Percentiles rank a stretch among this genome's conserved stretches.
These are phyloP conservation scores for Phytopythium aichiense DNA, from an alignment of 352 stramenopile genomes.

Conservation along the genomic window DNA sequence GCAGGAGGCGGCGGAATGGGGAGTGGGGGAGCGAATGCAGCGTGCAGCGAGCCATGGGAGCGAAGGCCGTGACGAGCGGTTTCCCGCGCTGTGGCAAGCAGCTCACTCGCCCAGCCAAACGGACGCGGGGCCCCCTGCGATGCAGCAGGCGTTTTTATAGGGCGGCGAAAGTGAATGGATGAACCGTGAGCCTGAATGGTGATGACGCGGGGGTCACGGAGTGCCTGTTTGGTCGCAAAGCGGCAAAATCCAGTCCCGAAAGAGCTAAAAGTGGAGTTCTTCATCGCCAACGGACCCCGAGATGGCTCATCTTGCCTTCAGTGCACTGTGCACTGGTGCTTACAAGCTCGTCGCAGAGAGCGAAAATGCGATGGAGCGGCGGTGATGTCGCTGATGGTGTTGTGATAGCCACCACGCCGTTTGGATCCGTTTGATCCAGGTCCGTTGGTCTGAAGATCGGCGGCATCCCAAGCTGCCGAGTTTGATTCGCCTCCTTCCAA, in stretches of 20 bases:
- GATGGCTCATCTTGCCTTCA: neutral
- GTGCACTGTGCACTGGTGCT: neutral
- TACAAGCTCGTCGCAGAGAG: neutral
- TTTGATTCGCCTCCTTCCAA: neutral
- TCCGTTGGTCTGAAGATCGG: neutral
- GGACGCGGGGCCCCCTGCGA: neutral
- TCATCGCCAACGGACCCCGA: neutral
- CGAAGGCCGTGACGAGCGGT: neutral
- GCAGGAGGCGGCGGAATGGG: constrained; percentile 1
- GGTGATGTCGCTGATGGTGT: neutral
- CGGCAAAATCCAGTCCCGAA: neutral
- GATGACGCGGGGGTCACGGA: neutral
- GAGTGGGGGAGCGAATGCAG: constrained; percentile 4
- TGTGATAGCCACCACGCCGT: neutral
- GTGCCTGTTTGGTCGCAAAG: neutral
- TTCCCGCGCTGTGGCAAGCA: neutral
- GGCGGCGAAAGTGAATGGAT: neutral
- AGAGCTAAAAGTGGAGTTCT: neutral
- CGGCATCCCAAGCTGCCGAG: neutral
- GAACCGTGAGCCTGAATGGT: neutral
- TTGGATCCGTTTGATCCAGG: neutral
- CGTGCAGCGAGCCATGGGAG: neutral
- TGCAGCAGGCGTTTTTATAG: neutral
- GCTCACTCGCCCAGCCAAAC: neutral
- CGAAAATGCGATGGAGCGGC: neutral